phyloP scores from a whole-genome alignment of 1,284 basidiomycete genomes.

The Ustilago nuda region DNA sequence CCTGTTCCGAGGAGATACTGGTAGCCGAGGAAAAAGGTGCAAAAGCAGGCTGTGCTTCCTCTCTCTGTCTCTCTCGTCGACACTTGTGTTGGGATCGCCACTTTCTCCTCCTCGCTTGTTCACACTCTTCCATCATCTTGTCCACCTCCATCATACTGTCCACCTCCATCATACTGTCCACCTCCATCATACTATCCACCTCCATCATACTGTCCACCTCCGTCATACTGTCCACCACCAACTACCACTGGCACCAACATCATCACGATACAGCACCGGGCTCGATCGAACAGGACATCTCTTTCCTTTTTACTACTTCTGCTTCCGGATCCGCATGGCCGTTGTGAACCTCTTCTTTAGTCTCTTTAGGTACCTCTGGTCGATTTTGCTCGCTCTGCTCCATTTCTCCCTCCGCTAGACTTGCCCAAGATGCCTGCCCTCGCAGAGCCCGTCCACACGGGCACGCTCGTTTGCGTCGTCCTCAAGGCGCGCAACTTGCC shows the following conservation, averaged over 20 bases:
- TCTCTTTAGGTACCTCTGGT: neutral
- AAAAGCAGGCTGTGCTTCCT: constrained; percentile 9
- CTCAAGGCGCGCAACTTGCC: constrained; percentile 82
- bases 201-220: neutral
- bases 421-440: constrained; percentile 33
- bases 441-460: constrained; percentile 69
- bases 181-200: neutral
- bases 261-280: neutral
- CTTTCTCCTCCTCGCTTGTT: neutral
- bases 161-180: neutral
- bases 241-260: neutral
- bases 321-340: too few species aligned
- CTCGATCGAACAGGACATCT: neutral
- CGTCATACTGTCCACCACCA: neutral
- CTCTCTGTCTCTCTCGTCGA: too few species aligned
- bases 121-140: neutral
- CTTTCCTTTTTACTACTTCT: neutral
- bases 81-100: constrained; percentile 1
- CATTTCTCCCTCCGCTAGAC: neutral
- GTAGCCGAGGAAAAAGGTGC: neutral
- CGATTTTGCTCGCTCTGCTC: neutral
- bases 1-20: neutral
- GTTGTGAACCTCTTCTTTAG: neutral
- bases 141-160: neutral
- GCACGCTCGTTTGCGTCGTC: constrained; percentile 93